Conservation (phyloP, 139 green algal species). For the Chlamydomonas sp. region DNA sequence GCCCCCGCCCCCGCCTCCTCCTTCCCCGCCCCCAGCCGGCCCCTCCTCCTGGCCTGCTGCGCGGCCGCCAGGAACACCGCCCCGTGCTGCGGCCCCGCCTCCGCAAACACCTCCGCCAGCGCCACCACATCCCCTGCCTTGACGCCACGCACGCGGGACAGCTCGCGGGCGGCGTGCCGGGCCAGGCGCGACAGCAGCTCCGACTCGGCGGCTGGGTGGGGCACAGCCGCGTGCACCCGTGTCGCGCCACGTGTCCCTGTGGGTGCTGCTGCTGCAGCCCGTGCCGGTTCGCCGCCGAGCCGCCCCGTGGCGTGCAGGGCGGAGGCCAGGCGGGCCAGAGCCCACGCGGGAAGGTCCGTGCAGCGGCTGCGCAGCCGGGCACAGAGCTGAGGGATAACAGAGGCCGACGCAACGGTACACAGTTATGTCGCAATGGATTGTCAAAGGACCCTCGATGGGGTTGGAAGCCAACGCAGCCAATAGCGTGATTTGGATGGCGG, state of each 20-base stretch:
- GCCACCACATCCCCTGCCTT: background rate
- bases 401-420: too few species aligned
- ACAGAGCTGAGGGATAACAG: background rate
- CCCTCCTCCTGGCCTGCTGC: background rate
- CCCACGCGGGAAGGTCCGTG: conserved; percentile 13
- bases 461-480: too few species aligned
- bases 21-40: background rate
- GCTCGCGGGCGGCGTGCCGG: conserved; percentile 1
- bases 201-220: background rate
- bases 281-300: background rate
- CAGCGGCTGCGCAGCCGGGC: background rate
- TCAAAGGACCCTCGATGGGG: background rate
- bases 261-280: background rate
- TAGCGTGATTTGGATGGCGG: too few species aligned
- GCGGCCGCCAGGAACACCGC: conserved; percentile 33
- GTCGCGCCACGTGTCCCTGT: background rate
- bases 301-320: conserved; percentile 9
- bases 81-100: conserved; percentile 21
- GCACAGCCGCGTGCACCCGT: background rate
- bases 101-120: conserved; percentile 11
- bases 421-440: too few species aligned
- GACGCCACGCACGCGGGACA: background rate
- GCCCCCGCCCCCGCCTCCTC: background rate
- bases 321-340: background rate
- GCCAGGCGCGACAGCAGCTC: conserved; percentile 22